These are phyloP conservation scores for Tetradesmus lagerheimii DNA, from an alignment of 139 green algal genomes.

Conservation along the genomic window DNA sequence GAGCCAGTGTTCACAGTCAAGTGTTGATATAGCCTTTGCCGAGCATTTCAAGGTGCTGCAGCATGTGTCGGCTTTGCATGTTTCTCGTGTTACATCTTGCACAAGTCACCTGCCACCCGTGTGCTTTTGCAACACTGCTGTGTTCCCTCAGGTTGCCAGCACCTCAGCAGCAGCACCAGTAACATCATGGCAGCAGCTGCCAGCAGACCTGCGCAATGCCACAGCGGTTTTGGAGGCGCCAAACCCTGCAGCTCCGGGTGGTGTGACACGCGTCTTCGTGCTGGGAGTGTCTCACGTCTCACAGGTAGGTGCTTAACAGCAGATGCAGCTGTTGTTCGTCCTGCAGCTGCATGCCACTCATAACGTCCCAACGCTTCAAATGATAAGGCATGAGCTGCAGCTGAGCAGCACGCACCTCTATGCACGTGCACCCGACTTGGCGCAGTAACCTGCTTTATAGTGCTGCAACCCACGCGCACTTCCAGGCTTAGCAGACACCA, in stretches of 20 bases:
- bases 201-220: conserved; percentile 57
- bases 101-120: background rate
- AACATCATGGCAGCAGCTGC: conserved; percentile 48
- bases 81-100: background rate
- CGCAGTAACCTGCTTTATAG: background rate
- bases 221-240: conserved; percentile 67
- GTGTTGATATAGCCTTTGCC: too few species aligned
- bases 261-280: conserved; percentile 73
- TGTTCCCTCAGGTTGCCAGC: background rate
- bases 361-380: too few species aligned
- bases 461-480: background rate
- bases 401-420: too few species aligned
- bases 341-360: background rate
- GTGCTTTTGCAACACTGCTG: background rate
- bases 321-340: background rate
- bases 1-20: too few species aligned
- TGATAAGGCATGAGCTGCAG: too few species aligned
- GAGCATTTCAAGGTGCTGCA: background rate
- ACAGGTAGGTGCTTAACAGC: conserved; percentile 57
- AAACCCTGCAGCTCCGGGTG: conserved; percentile 55
- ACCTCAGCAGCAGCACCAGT: background rate
- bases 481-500: too few species aligned
- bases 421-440: too few species aligned
- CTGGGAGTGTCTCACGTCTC: conserved; percentile 89
- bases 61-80: background rate